Conservation (phyloP, 345 rosid genomes). For the Dimocarpus longan region DNA sequence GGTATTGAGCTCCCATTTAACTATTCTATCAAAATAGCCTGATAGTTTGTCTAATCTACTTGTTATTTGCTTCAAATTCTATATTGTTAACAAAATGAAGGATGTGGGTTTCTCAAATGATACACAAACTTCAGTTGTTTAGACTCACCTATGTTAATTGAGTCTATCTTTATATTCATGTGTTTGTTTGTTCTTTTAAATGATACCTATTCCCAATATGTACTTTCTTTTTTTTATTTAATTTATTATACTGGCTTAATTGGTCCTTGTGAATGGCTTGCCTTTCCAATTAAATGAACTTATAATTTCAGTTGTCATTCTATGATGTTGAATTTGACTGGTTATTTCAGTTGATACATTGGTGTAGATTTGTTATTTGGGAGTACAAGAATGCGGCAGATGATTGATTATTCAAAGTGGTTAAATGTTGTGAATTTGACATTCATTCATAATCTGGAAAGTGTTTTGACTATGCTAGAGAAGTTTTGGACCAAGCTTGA, state of each 20-base stretch:
- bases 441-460: constrained; percentile 1
- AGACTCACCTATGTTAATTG: neutral
- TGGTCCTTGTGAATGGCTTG: neutral
- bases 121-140: constrained; percentile 2
- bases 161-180: neutral
- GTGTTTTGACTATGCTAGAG: neutral
- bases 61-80: neutral
- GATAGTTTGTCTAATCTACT: neutral
- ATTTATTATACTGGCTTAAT: constrained; percentile 4
- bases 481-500: neutral
- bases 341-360: neutral
- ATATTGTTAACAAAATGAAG: neutral
- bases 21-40: neutral
- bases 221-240: neutral
- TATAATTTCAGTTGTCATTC: neutral
- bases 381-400: neutral
- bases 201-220: neutral
- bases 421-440: neutral
- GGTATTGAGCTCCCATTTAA: neutral
- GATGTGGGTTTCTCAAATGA: constrained; percentile 9
- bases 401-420: neutral
- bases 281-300: neutral
- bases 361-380: neutral
- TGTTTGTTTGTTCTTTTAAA: constrained; percentile 5
- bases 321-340: neutral